Base-by-base conservation (phyloP, 1,284 basidiomycete genomes). In the Testicularia cyperi region DNA sequence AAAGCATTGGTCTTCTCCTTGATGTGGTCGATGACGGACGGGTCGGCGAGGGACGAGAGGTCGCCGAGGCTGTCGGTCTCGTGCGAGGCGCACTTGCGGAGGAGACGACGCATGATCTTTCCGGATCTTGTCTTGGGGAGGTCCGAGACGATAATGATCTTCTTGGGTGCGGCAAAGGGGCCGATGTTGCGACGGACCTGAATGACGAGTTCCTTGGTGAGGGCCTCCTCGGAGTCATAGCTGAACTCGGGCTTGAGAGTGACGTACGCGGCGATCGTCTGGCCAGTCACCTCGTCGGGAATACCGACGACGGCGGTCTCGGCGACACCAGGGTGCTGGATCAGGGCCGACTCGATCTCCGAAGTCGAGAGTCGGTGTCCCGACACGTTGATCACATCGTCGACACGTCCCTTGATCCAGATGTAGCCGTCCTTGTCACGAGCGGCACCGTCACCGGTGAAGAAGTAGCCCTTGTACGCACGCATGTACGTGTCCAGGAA, bases 111-210 rank as follows among this genome's bases (percentile, higher is more conserved):
- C 86, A 96, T 92, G 78, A 88, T 87, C 85, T 96, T 97, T 31
- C 94, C 94, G n/a, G 87, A 89, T 39, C 92, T 83, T 34, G 94
- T 98, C 85, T 97, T 97, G 36, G 94, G 94, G 48, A 97, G 80
- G 78, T 96, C 92, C 27, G 74, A 68, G 64, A 94, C 87, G 68
- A 96, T 81, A 78, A 84, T 86, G 71, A 96, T 85, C 80, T 87
- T 88, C 84, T 95, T 95, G 33, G 92, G 92, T 6, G 71, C 70
- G 10, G 94, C 92, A 78, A 96, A 97, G 26, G 72, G 72, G 12
- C 72, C 72, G 26, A 74, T 74, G 44, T 68, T 56, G 25, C 66
- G 53, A 16, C 94, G 85, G 19, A 98, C 94, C 79, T 96, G 92
- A 29, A 96, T 84, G 14, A 87, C 83, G 54, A 97, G 84, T 79